Conservation (phyloP, 495 filamentous ascomycete species). For the Eremomyces bilateralis region DNA sequence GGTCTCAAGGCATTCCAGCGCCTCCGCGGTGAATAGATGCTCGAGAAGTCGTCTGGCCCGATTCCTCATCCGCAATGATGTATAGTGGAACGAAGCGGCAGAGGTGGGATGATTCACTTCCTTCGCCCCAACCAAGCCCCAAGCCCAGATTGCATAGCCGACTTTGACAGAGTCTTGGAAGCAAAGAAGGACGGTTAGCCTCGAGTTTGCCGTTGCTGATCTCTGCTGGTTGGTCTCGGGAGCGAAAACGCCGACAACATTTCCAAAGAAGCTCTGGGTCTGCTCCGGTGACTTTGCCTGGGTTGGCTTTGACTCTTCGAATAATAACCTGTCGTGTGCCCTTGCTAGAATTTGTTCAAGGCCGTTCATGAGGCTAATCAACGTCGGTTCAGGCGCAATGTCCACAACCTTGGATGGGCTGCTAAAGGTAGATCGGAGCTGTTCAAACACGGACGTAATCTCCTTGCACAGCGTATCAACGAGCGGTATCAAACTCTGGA, state of each 20-base stretch:
- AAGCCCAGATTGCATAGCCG: slow-evolving; percentile 88
- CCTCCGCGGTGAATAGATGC: slow-evolving; percentile 80
- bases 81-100: slow-evolving; percentile 69
- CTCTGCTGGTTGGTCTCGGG: slow-evolving; percentile 52
- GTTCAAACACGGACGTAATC: slow-evolving; percentile 43
- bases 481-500: slow-evolving; percentile 72
- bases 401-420: slow-evolving; percentile 10
- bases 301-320: slow-evolving; percentile 47
- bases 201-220: slow-evolving; percentile 69
- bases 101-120: slow-evolving; percentile 56
- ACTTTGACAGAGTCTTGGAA: slow-evolving; percentile 89
- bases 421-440: slow-evolving; percentile 35
- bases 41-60: slow-evolving; percentile 72
- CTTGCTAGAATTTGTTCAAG: slow-evolving; percentile 75
- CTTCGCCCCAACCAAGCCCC: slow-evolving; percentile 46
- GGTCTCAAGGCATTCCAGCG: slow-evolving; percentile 87
- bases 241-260: slow-evolving; percentile 84
- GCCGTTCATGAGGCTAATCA: slow-evolving; percentile 64
- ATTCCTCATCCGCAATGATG: slow-evolving; percentile 71
- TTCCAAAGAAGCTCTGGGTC: slow-evolving; percentile 81
- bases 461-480: slow-evolving; percentile 73
- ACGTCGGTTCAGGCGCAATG: slow-evolving; percentile 38
- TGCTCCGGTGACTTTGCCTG: slow-evolving; percentile 61
- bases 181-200: slow-evolving; percentile 81
- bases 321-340: slow-evolving; percentile 63